Evolutionary conservation across 345 rosid species (phyloP).

Genomic region (Brassica juncea): DNA sequence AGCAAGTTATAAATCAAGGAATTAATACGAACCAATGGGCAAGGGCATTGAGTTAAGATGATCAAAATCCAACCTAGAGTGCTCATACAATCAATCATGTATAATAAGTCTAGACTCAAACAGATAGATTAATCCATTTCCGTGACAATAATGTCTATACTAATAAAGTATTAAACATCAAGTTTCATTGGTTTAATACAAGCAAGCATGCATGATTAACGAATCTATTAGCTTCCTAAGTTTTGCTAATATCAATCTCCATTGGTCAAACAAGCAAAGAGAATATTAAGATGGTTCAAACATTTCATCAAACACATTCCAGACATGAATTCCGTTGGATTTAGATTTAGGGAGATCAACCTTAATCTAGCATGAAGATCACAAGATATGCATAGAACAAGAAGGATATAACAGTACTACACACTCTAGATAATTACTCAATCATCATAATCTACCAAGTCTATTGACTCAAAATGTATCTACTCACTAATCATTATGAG

Average conservation of each 20-base stretch:
- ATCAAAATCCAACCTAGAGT: not conserved
- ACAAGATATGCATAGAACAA: not conserved
- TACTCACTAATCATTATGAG: not conserved
- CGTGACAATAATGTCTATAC: not conserved
- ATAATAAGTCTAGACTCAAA: no score
- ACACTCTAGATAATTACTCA: not conserved
- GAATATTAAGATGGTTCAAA: not conserved
- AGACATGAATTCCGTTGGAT: not conserved
- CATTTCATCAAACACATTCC: not conserved
- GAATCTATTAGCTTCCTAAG: no score
- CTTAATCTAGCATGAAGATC: not conserved
- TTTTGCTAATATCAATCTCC: no score
- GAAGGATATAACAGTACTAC: not conserved
- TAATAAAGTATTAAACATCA: not conserved
- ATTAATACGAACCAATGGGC: not conserved
- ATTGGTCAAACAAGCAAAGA: not conserved
- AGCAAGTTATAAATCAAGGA: not conserved
- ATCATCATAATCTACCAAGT: not conserved
- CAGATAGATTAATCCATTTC: no score
- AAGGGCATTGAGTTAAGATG: not conserved
- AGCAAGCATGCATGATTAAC: not conserved
- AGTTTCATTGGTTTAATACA: not conserved
- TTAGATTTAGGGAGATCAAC: not conserved
- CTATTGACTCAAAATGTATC: not conserved
- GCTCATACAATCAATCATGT: no score